A percentile compares a stretch with the other conserved stretches of the same genome.
These are phyloP conservation scores for Biscogniauxia mediterranea DNA, from an alignment of 2,329 filamentous ascomycete species.

Conservation along the genomic window DNA sequence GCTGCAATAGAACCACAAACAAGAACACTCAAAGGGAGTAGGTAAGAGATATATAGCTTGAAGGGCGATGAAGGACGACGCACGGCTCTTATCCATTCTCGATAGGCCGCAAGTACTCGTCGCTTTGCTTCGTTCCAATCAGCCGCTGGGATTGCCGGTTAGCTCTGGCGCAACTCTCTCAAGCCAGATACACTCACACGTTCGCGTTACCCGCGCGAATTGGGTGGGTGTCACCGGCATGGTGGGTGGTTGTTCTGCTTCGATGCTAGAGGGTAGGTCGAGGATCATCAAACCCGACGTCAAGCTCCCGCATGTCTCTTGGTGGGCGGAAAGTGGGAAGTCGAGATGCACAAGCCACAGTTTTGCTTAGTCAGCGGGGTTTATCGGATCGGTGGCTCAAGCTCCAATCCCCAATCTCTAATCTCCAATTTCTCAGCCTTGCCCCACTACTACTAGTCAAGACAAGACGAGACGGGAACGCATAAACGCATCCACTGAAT, in stretches of 20 bases:
- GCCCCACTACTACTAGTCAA: slow-evolving; percentile 32
- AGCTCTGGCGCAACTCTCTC: slow-evolving; percentile 29
- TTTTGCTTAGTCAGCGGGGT: slow-evolving; percentile 19
- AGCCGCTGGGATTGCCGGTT: slow-evolving; percentile 57
- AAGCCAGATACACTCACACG: slow-evolving; percentile 57
- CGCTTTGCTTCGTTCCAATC: slow-evolving; percentile 87
- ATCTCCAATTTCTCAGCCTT: slow-evolving; percentile 27
- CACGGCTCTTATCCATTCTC: slow-evolving; percentile 96
- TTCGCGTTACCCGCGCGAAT: slow-evolving; percentile 77
- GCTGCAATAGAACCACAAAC: background rate
- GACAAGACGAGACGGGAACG: slow-evolving; percentile 3
- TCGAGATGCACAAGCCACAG: slow-evolving; percentile 22
- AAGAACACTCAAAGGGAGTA: background rate
- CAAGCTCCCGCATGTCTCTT: slow-evolving; percentile 25
- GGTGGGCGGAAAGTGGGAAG: slow-evolving; percentile 9
- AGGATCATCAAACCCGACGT: slow-evolving; percentile 31
- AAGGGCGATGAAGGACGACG: slow-evolving; percentile 40
- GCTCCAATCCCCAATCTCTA: slow-evolving; percentile 11
- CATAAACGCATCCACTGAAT: background rate
- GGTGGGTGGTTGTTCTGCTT: slow-evolving; percentile 43
- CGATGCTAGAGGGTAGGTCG: slow-evolving; percentile 23
- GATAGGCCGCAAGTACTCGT: slow-evolving; percentile 85
- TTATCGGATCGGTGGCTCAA: slow-evolving; percentile 7
- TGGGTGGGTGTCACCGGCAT: slow-evolving; percentile 94
- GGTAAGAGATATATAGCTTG: background rate